Evolutionary conservation across 345 rosid species (phyloP), one percentile per base, ranked within the genome.

Genomic region (Gynandropsis gynandra): DNA sequence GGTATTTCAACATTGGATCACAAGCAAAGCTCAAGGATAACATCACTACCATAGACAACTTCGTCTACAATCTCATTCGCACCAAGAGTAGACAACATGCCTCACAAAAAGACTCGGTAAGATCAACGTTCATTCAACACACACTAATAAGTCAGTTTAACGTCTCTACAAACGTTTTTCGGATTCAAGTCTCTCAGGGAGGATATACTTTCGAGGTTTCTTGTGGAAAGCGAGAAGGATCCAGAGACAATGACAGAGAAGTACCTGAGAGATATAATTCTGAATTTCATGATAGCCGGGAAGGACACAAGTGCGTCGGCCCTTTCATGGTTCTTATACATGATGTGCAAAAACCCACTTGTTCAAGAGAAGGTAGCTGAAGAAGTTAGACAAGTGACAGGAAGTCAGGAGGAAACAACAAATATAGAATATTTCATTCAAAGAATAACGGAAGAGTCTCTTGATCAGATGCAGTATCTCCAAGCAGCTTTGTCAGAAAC

Each of bases 401-500:
- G 59, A 1, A 54, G 50, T 17, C 10, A 64, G 24, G 66, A 34
- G 31, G 20, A 44, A 16, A 60, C 61, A 27, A 62, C 52, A 7
- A 35, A 61, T 21, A 54, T 62, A 5, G 68, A 70, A 18, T 74
- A 61, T 13, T 82, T 85, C 38, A 24, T 71, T 18, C 52, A 66
- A 14, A 65, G 67, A 13, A 44, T 82, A 39, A 73, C 63, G 0
- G 80, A 76, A 59, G 64, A 19, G 20, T 62, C 53, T n/a, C 79
- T 82, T 7, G 81, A 82, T 10, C 34, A 50, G 47, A 77, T 82
- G 92, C 87, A 82, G 15, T 85, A 85, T 66, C 93, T 89, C 55
- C 95, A 80, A 35, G 89, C 95, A 15, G 59, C 86, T 2, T 67
- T 88, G 52, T 64, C 88, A 6, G 97, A 88, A 74, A 82, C 95